Evolutionary conservation across 2,329 filamentous ascomycete species (phyloP), one percentile per base, ranked within the genome.

Genomic region (Gyromitra esculenta): DNA sequence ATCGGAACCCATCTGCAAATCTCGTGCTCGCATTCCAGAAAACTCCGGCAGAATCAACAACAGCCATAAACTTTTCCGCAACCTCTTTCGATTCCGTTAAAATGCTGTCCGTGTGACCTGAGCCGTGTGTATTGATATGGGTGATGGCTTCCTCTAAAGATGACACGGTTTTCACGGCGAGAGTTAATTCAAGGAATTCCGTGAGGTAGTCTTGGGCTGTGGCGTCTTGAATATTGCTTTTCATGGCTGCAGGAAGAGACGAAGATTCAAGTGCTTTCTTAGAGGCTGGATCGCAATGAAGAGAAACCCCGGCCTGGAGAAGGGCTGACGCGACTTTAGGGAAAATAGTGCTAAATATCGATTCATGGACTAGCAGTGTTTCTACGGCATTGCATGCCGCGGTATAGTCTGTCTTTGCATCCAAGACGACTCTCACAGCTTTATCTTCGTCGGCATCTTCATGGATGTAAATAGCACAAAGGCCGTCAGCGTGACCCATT

Each of bases 21-120:
- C 96, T 89, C 7, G 93, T 97, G 31, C 93, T 96, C 6, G 94
- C 92, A 83, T 99, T 99, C 94, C 95, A 97, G 87, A 97, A 99
- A 18, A 95, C 94, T 67, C 94, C 95, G 0, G 94, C 92, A 37
- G 93, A 93, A 84, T 98, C 96, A 65, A 98, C 89, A 75, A 89
- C 89, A 57, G 89, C 88, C 88, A 96, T 92, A 86, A 98, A 99
- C 64, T 86, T 86, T 81, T 96, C 91, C 3, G 96, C 95, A 41
- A 89, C 86, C 8, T 87, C 86, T 62, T 86, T 83, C 35, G 90
- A 89, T 4, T 89, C 85, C 0, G 95, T 98, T 77, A 98, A 84
- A 82, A 99, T 97, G 66, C 88, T 90, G 83, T 99, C 96, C 7
- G 96, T 99, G 86, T 99, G 96, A 83, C 96, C 92, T 11, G 94